phyloP scores from a whole-genome alignment of 139 green algal genomes.

The Closterium sp. region DNA sequence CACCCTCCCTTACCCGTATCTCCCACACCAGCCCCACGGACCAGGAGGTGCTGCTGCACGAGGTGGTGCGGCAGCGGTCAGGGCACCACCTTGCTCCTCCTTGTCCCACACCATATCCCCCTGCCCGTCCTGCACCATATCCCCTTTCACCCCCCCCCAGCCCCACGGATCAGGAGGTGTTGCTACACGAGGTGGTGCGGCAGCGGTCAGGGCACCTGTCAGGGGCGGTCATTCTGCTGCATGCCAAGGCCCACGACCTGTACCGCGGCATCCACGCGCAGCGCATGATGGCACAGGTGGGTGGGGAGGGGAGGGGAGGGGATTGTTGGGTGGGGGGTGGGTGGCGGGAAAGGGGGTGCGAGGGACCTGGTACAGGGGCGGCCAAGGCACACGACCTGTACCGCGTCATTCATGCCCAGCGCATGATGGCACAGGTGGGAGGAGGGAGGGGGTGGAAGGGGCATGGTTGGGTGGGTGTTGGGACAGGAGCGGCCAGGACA shows the following conservation, averaged over 20 bases:
- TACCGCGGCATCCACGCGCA: conserved; percentile 26
- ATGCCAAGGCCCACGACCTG: conserved; percentile 38
- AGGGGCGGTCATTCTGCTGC: conserved; percentile 40
- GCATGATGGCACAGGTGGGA: too few species aligned
- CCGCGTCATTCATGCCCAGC: too few species aligned
- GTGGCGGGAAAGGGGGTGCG: too few species aligned
- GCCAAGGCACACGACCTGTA: too few species aligned
- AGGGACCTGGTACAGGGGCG: conserved; percentile 3
- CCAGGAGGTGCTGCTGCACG: too few species aligned
- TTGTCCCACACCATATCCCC: neutral
- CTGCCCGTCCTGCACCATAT: neutral
- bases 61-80: too few species aligned
- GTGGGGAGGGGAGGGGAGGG: neutral
- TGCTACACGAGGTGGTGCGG: conserved; percentile 26
- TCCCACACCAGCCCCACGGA: neutral
- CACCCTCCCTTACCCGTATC: neutral
- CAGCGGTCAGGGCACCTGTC: neutral
- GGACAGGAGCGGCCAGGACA: too few species aligned
- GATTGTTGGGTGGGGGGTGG: too few species aligned
- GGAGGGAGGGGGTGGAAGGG: too few species aligned
- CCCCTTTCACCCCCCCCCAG: neutral
- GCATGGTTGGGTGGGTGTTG: too few species aligned
- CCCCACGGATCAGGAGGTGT: conserved; percentile 39
- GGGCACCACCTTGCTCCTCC: neutral
- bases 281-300: conserved; percentile 23